A percentile compares a stretch with the other conserved stretches of the same genome.
phyloP scores from a whole-genome alignment of 2,329 filamentous ascomycete species.

The Botryosphaeria dothidea region DNA sequence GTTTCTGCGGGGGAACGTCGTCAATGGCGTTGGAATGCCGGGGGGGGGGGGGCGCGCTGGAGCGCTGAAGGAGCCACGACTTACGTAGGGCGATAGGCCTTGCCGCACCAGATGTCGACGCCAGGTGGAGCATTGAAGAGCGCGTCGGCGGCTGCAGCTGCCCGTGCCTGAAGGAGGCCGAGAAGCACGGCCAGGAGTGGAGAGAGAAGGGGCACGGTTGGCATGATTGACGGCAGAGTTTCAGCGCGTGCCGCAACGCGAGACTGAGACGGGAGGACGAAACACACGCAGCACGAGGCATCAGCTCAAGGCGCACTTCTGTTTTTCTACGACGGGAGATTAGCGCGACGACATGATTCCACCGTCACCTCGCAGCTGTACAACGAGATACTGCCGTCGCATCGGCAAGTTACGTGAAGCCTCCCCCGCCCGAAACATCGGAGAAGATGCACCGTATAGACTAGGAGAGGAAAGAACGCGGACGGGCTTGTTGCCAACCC shows the following conservation, averaged over 20 bases:
- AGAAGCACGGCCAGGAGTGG: not conserved
- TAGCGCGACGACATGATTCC: not conserved
- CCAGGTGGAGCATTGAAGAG: conserved; percentile 42
- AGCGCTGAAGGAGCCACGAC: conserved; percentile 18
- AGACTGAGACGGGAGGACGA: not conserved
- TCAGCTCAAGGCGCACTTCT: not conserved
- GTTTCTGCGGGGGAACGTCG: conserved; percentile 33
- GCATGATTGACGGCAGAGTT: not conserved
- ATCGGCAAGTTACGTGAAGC: not conserved
- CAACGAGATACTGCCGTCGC: not conserved
- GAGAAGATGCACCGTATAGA: not conserved
- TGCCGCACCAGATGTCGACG: conserved; percentile 52
- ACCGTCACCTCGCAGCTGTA: not conserved
- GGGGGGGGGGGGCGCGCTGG: not conserved
- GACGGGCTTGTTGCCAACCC: not conserved
- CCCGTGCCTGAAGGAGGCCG: not conserved
- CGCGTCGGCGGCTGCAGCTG: not conserved
- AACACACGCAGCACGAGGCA: not conserved
- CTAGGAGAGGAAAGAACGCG: not conserved
- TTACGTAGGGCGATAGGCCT: conserved; percentile 46
- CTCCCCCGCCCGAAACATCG: not conserved
- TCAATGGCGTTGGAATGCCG: not conserved
- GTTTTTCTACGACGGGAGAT: not conserved
- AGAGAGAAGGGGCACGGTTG: not conserved
- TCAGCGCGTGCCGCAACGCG: not conserved